Conservation (phyloP, 306 rosid genomes). For the Parietaria judaica region DNA sequence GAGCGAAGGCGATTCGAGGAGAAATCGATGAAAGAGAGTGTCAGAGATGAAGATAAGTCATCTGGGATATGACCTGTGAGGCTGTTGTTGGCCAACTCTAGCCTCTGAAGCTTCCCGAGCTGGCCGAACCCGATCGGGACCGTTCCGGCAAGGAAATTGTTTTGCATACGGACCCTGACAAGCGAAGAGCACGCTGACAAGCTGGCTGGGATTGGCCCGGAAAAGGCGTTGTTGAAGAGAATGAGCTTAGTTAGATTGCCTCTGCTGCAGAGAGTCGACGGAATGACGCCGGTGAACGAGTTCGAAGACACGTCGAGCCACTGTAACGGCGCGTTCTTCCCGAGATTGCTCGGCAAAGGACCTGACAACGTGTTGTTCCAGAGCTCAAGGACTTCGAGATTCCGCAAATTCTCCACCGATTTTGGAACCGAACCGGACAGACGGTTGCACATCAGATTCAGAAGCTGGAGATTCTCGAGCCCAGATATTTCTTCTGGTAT, state of each 20-base stretch:
- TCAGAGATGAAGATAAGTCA: slow-evolving; percentile 68
- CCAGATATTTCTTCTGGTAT: slow-evolving; percentile 59
- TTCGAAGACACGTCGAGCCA: slow-evolving; percentile 95
- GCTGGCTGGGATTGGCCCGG: slow-evolving; percentile 63
- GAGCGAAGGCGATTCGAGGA: slow-evolving; percentile 64
- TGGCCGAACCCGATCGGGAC: slow-evolving; percentile 79
- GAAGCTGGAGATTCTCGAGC: slow-evolving; percentile 63
- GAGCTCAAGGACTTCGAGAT: slow-evolving; percentile 59
- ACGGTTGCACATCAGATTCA: slow-evolving; percentile 71
- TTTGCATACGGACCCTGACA: slow-evolving; percentile 82
- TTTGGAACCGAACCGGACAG: slow-evolving; percentile 68
- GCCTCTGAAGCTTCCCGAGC: slow-evolving; percentile 78
- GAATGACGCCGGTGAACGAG: slow-evolving; percentile 70
- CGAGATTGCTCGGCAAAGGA: slow-evolving; percentile 61
- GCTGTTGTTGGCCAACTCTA: slow-evolving; percentile 88
- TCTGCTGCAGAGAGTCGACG: slow-evolving; percentile 51
- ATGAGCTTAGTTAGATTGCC: slow-evolving; percentile 93
- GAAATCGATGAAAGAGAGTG: slow-evolving; percentile 89
- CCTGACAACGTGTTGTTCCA: slow-evolving; percentile 91
- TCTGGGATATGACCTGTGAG: slow-evolving; percentile 72
- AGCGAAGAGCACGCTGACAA: slow-evolving; percentile 58
- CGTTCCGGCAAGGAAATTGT: slow-evolving; percentile 67
- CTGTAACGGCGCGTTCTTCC: slow-evolving; percentile 63
- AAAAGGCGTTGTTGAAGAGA: slow-evolving; percentile 79
- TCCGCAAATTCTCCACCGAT: slow-evolving; percentile 52